Base-by-base conservation (phyloP, 768 basidiomycete genomes). In the Leccinum truebloodii region DNA sequence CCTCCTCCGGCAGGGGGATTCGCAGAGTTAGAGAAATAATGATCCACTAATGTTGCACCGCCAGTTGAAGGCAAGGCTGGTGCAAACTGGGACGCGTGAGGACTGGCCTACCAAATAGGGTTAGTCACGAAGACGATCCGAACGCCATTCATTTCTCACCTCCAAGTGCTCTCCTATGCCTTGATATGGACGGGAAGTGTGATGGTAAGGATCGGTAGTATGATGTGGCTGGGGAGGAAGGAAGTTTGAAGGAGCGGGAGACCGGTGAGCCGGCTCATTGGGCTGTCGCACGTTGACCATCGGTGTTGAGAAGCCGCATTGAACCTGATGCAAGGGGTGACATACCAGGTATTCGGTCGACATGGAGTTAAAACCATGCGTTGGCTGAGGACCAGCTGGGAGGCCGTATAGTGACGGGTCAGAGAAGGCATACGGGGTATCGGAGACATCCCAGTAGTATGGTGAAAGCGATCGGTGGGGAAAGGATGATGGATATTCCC, bases 251-350 rank as follows among this genome's bases (percentile, higher is more conserved):
- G 22, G 1, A 7, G 1, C 13, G 7, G 1, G 3, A 48, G 34
- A 18, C 13, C 14, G 37, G 6, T 1, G 1, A 49, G 24, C 6
- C 6, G 48, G 57, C 12, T 37, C 14, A 3, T 10, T 20, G 3
- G 20, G 0, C 22, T 52, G 59, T 30, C 7, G 13, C 26, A 24
- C 2, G 6, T 35, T 13, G 20, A 2, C 20, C 48, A 20, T 30
- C 8, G 2, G n/a, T 59, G 58, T 63, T 46, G 34, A 39, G 41
- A 26, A 30, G 57, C 28, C 28, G 28, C 7, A 28, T 28, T 28
- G 28, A 28, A 28, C 28, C 28, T 28, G 28, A 28, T 28, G 28
- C 28, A 28, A 54, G n/a, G 34, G 39, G 18, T 39, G 10, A 57
- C 4, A 12, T 55, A 63, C 66, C 3, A 16, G 32, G 22, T 37